phyloP scores from a whole-genome alignment of 495 filamentous ascomycete species.

The Penicillium taxi region DNA sequence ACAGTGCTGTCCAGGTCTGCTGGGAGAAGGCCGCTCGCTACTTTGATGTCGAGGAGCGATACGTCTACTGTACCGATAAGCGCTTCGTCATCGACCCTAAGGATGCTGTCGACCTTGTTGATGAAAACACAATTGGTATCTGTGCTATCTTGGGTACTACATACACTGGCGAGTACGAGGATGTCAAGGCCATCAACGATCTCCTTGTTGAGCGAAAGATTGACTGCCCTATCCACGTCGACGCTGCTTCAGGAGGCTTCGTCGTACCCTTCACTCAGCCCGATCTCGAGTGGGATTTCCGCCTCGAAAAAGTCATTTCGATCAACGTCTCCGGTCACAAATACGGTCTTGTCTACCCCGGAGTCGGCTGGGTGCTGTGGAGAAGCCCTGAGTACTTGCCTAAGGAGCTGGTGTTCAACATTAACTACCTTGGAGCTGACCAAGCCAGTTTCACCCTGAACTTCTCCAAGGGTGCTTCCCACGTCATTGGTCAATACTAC shows the following conservation, averaged over 20 bases:
- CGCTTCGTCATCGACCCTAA: slow-evolving; percentile 83
- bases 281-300: slow-evolving; percentile 78
- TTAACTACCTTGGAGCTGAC: slow-evolving; percentile 92
- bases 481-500: slow-evolving; percentile 94
- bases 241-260: slow-evolving; percentile 85
- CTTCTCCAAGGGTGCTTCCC: slow-evolving; percentile 86
- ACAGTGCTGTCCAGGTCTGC: slow-evolving; percentile 85
- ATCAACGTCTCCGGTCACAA: slow-evolving; percentile 95
- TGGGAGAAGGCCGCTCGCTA: slow-evolving; percentile 96
- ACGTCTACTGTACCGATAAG: slow-evolving; percentile 72
- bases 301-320: slow-evolving; percentile 73
- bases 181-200: slow-evolving; percentile 83
- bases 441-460: slow-evolving; percentile 97
- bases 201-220: slow-evolving; percentile 61
- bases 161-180: slow-evolving; percentile 94
- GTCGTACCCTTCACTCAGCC: slow-evolving; percentile 84
- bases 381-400: slow-evolving; percentile 74
- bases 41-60: slow-evolving; percentile 86
- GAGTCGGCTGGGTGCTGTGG: slow-evolving; percentile 91
- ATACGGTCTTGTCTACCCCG: slow-evolving; percentile 75
- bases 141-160: slow-evolving; percentile 83
- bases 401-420: slow-evolving; percentile 90
- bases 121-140: slow-evolving; percentile 95
- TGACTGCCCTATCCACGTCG: slow-evolving; percentile 81
- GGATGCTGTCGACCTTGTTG: slow-evolving; percentile 72